Base-by-base conservation (phyloP, 768 basidiomycete species). In the Tubosaeta sp. region DNA sequence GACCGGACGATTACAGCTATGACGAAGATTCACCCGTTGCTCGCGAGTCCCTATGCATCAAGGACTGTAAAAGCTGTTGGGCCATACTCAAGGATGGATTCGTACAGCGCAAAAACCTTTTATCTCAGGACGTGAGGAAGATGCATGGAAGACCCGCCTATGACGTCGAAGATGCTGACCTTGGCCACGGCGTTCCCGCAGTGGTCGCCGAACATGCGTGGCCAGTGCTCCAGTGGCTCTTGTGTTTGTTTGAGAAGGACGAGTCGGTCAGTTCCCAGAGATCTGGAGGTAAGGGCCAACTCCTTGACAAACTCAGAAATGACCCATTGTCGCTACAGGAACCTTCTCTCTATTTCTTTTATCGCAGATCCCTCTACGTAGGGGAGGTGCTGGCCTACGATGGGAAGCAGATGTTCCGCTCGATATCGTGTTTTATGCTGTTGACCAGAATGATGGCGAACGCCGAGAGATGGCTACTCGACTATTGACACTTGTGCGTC, bases 181-280 rank as follows among this genome's bases (percentile, higher is more conserved):
- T 60, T 46, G 65, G 60, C 27, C 57, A 19, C 18, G 46, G n/a
- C n/a, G 46, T 46, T 3, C 64, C 64, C 19, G 50, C 58, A 41
- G 61, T 76, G 11, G 76, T 90, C 21, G 80, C 79, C 21, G 75
- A 79, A 42, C 71, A 83, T 53, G 81, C 86, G 5, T 91, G 89
- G 88, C 75, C 79, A 27, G 62, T 84, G 36, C 73, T 91, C n/a
- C 78, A 81, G 19, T 90, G 85, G 84, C 56, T 90, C 0, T 48
- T 91, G 11, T 62, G 69, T 19, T 57, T 90, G 18, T 87, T 88
- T 56, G 86, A 91, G 60, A 78, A 76, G 55, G 87, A 90, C 53
- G 82, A 88, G 57, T 54, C 58, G 10, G 52, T 67, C 44, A 59
- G 60, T 9, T 67, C 69, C 50, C 61, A 62, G 38, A 55, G 57